phyloP scores from a whole-genome alignment of 768 basidiomycete species.

The Glaciozyma antarctica region DNA sequence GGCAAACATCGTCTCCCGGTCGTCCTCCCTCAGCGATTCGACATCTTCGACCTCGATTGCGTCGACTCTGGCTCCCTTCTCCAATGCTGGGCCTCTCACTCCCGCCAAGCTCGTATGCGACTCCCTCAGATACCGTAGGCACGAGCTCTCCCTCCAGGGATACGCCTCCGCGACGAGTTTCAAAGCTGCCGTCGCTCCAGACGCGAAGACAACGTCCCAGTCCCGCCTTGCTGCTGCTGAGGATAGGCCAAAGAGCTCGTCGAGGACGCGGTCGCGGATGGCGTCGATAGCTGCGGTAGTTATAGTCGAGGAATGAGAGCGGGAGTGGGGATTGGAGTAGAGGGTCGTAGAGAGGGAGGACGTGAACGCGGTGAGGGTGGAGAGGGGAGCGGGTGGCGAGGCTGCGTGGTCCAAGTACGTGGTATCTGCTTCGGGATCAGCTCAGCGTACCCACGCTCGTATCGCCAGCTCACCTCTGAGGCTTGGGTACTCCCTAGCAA shows the following conservation, averaged over 20 bases:
- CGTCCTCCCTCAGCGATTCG: not conserved
- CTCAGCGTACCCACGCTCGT: no score
- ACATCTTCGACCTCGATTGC: not conserved
- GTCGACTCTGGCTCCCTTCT: not conserved
- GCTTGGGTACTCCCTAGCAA: no score
- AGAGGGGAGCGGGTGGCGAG: conserved; percentile 26
- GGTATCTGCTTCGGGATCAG: not conserved
- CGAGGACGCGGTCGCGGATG: conserved; percentile 22
- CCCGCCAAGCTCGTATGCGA: conserved; percentile 29
- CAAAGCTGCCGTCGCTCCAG: conserved; percentile 30
- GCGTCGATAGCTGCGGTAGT: conserved; percentile 21
- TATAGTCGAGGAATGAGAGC: conserved; percentile 16
- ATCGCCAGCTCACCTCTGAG: no score
- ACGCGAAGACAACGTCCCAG: conserved; percentile 35
- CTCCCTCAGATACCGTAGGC: conserved; percentile 15
- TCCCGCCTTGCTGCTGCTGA: not conserved
- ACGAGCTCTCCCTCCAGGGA: conserved; percentile 11
- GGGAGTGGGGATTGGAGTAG: conserved; percentile 33
- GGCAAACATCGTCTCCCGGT: conserved; percentile 20
- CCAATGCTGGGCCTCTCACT: conserved; percentile 13
- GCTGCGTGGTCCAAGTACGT: conserved; percentile 34
- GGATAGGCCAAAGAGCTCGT: conserved; percentile 26
- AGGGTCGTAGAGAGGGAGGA: conserved; percentile 9
- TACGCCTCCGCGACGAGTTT: conserved; percentile 31
- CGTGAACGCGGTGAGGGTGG: conserved; percentile 15